phyloP scores from a whole-genome alignment of 2,329 filamentous ascomycete species.

The Diaporthe velutina region DNA sequence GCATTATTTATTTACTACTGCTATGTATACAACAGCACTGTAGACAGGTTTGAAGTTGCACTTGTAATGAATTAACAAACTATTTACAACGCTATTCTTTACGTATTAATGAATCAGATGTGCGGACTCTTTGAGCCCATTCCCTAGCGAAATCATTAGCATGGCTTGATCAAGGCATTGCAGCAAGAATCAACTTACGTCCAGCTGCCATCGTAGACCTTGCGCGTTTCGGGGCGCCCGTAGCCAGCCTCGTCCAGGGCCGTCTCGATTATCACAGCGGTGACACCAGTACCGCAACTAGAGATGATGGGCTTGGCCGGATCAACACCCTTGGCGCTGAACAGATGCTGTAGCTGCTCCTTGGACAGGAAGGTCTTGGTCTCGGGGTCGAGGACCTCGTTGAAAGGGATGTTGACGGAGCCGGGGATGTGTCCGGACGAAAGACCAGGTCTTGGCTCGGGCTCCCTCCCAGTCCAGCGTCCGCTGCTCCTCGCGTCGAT shows the following conservation, averaged over 20 bases:
- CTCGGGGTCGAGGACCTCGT: slow-evolving; percentile 82
- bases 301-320: slow-evolving; percentile 84
- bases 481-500: slow-evolving; percentile 87
- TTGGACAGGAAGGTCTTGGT: slow-evolving; percentile 84
- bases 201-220: slow-evolving; percentile 97
- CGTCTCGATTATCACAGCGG: slow-evolving; percentile 90
- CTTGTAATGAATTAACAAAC: not conserved
- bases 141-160: slow-evolving; percentile 57
- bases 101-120: slow-evolving; percentile 72
- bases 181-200: slow-evolving; percentile 73
- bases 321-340: slow-evolving; percentile 84
- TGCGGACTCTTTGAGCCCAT: slow-evolving; percentile 75
- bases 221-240: slow-evolving; percentile 74
- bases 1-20: not conserved
- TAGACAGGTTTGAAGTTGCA: not conserved
- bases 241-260: slow-evolving; percentile 85
- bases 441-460: slow-evolving; percentile 88
- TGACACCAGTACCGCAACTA: slow-evolving; percentile 94
- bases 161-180: slow-evolving; percentile 34
- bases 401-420: slow-evolving; percentile 85
- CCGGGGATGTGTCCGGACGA: slow-evolving; percentile 94
- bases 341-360: slow-evolving; percentile 80
- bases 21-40: not conserved
- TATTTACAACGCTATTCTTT: slow-evolving; percentile 46
- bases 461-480: slow-evolving; percentile 84